Evolutionary conservation across 768 basidiomycete species (phyloP), one percentile per base, ranked within the genome.

Genomic region (Hypholoma sublateritium): DNA sequence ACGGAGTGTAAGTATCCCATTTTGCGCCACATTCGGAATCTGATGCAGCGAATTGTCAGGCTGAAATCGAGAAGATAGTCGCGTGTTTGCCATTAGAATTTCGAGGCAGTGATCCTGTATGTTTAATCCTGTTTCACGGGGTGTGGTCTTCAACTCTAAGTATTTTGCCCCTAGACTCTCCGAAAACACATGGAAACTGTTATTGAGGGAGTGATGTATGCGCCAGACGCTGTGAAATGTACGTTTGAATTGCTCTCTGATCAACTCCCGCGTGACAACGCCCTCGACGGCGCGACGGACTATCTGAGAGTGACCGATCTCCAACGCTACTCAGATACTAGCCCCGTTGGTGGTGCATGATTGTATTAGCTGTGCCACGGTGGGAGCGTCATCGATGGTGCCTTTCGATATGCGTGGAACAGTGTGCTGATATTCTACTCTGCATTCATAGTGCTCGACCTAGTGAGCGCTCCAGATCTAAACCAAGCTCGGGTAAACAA

Each of bases 401-500:
- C 28, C 28, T 6, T 32, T 6, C 6, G 28, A 19, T 36, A 9
- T 35, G 13, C 36, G 16, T 50, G 12, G 4, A 13, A 14, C 7
- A 46, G 13, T 21, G 46, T 50, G 36, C 19, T 37, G 50, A 12
- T 19, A 32, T 25, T 16, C 43, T 24, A 44, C 24, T 34, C 17
- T 35, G 49, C 24, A 28, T 19, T 37, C 19, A 22, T 64, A 96
- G 94, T 95, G 21, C 72, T 81, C 28, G 90, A 93, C 55, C 78
- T 95, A 53, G 81, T 95, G 62, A 80, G 78, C 41, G 86, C 86
- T 2, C 91, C 93, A 0, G 91, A 93, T 60, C 80, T 96, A 36
- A 91, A 87, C 51, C 94, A 96, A 74, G 89, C 93, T 7, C 81
- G 91, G 42, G 95, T 93, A 41, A 96, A 97, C 71, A 95, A 93